Percentiles rank a stretch among this genome's conserved stretches.
phyloP scores from a whole-genome alignment of 2,329 filamentous ascomycete species.

The Verticillium zaregamsianum region DNA sequence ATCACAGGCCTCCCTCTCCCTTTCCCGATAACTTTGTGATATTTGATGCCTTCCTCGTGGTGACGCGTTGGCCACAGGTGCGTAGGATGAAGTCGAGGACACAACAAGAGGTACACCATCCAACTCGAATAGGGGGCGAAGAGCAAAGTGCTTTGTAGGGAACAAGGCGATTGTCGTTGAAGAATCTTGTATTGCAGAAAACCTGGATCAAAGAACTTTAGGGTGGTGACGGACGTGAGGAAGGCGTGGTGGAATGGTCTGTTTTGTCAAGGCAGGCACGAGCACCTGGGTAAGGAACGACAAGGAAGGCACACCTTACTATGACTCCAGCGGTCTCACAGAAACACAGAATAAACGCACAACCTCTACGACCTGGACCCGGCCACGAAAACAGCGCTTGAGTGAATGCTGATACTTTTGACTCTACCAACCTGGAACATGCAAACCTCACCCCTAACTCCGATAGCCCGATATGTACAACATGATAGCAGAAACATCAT shows the following conservation, averaged over 20 bases:
- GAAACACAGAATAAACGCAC: too few relatives aligned
- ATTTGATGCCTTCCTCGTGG: background rate
- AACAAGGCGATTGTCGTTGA: background rate
- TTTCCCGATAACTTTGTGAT: background rate
- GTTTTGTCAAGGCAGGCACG: background rate
- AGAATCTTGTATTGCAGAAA: background rate
- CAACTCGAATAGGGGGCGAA: background rate
- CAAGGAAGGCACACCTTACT: background rate
- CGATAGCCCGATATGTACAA: background rate
- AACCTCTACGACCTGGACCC: too few relatives aligned
- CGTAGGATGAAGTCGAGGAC: too few relatives aligned
- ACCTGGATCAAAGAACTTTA: background rate
- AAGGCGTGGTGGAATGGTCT: background rate
- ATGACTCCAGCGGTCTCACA: background rate
- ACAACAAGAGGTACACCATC: background rate
- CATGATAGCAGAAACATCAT: background rate
- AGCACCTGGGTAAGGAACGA: background rate
- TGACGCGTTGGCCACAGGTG: too few relatives aligned
- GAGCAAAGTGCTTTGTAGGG: background rate
- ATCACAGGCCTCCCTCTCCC: background rate
- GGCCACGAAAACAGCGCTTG: background rate
- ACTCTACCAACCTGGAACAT: background rate
- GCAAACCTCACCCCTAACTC: background rate
- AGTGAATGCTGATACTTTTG: background rate
- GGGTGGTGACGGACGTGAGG: background rate